phyloP scores from a whole-genome alignment of 1,139 yeast species.

The Dujonia santamariae region DNA sequence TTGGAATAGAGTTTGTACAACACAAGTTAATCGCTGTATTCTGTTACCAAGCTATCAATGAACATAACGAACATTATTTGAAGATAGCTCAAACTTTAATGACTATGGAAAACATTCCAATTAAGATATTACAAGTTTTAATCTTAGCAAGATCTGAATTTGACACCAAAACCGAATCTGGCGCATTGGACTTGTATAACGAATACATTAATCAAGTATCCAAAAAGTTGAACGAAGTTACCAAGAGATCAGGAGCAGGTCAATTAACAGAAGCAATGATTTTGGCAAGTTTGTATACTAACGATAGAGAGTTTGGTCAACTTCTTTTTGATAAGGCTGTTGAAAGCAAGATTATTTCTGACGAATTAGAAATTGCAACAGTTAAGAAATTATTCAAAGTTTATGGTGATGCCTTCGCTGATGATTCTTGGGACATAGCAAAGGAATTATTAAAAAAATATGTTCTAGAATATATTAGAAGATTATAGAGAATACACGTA shows the following conservation, averaged over 20 bases:
- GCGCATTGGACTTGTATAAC: slow-evolving; percentile 51
- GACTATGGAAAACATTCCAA: slow-evolving; percentile 31
- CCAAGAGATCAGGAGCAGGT: slow-evolving; percentile 44
- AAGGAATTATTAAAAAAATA: slow-evolving; percentile 17
- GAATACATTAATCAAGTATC: slow-evolving; percentile 42
- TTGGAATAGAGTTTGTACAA: slow-evolving; percentile 36
- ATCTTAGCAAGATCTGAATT: slow-evolving; percentile 49
- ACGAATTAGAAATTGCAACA: slow-evolving; percentile 39
- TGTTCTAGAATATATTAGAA: slow-evolving; percentile 14
- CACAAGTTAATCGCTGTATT: slow-evolving; percentile 26
- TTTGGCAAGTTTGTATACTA: slow-evolving; percentile 43
- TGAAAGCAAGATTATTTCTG: slow-evolving; percentile 37
- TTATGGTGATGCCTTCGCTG: slow-evolving; percentile 54
- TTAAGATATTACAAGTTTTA: slow-evolving; percentile 38
- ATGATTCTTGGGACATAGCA: slow-evolving; percentile 32
- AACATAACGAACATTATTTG: slow-evolving; percentile 27
- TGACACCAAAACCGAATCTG: slow-evolving; percentile 40
- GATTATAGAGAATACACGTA: slow-evolving; percentile 3
- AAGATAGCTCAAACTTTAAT: slow-evolving; percentile 47
- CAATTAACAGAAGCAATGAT: slow-evolving; percentile 52
- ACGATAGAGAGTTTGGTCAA: slow-evolving; percentile 62
- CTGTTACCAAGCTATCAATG: slow-evolving; percentile 40
- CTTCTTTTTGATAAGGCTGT: slow-evolving; percentile 57
- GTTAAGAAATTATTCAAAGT: slow-evolving; percentile 48
- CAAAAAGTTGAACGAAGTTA: slow-evolving; percentile 26